Evolutionary conservation across 768 basidiomycete genomes (phyloP).

Genomic region (Macrolepiota dolichaula): DNA sequence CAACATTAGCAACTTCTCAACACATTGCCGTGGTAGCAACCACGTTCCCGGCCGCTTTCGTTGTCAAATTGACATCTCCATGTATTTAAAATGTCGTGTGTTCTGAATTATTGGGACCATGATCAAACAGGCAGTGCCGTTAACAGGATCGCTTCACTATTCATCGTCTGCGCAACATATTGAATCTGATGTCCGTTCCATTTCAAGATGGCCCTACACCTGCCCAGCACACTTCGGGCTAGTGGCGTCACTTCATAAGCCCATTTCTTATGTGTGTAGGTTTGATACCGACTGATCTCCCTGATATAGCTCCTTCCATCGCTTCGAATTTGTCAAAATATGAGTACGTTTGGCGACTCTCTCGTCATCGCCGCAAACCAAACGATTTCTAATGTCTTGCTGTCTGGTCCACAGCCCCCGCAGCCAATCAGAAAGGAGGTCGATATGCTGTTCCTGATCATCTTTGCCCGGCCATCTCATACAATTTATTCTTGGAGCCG

Average conservation of each 20-base stretch:
- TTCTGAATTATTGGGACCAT: not conserved
- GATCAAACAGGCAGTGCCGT: not conserved
- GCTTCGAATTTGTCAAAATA: constrained; percentile 7
- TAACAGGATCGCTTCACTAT: not conserved
- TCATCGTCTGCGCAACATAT: not conserved
- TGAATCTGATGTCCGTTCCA: not conserved
- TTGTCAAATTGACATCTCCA: not conserved
- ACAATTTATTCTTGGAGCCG: constrained; percentile 3
- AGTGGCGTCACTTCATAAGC: constrained; percentile 8
- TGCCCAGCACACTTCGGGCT: constrained; percentile 1
- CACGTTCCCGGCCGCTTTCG: not conserved
- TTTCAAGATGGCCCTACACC: constrained; percentile 1
- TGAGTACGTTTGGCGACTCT: constrained; percentile 20
- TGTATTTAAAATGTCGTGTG: not conserved
- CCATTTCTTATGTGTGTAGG: not conserved
- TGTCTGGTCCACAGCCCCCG: constrained; percentile 1
- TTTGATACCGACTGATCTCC: constrained; percentile 15
- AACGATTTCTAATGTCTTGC: constrained; percentile 9
- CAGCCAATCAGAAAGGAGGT: constrained; percentile 6
- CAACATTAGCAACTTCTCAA: not conserved
- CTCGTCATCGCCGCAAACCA: constrained; percentile 21
- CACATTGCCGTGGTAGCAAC: not conserved
- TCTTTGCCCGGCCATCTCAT: not conserved
- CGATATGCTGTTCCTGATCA: constrained; percentile 10
- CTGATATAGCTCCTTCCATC: constrained; percentile 19